Evolutionary conservation across 2,329 filamentous ascomycete species (phyloP).

Genomic region (Fusarium solani-melongenae): DNA sequence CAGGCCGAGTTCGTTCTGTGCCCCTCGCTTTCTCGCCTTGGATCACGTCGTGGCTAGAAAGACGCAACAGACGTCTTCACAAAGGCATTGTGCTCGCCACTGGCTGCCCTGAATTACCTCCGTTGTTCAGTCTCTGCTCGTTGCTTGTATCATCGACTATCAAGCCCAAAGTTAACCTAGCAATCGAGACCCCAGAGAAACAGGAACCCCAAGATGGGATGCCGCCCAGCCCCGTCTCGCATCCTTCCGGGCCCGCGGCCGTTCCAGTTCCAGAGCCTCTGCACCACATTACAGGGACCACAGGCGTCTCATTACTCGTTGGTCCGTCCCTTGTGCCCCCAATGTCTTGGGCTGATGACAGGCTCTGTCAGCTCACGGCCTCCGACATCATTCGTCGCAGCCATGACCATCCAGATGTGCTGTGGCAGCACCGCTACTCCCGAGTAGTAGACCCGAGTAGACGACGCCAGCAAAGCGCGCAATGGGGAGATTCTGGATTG

Average conservation of each 20-base stretch:
- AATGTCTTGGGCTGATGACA: conserved; percentile 33
- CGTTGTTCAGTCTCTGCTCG: neutral
- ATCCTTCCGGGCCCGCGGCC: conserved; percentile 27
- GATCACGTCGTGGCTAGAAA: neutral
- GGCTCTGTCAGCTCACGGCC: conserved; percentile 21
- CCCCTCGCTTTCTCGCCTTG: conserved; percentile 12
- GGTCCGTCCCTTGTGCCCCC: conserved; percentile 7
- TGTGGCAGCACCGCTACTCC: conserved; percentile 1
- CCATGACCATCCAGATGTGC: conserved; percentile 9
- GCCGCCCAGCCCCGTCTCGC: conserved; percentile 28
- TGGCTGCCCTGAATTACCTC: neutral
- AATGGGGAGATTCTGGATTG: conserved; percentile 1
- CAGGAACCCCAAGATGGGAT: conserved; percentile 24
- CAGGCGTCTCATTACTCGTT: conserved; percentile 8
- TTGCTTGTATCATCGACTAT: neutral
- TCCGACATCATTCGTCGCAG: conserved; percentile 34
- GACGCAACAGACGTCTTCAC: neutral
- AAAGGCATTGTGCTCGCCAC: neutral
- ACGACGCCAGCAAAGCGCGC: conserved; percentile 4
- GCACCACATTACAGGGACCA: conserved; percentile 23
- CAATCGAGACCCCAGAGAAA: conserved; percentile 25
- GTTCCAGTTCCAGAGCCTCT: conserved; percentile 37
- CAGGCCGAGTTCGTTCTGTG: conserved; percentile 13
- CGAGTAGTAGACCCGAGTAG: neutral
- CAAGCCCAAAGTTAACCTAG: conserved; percentile 8